Base-by-base conservation (phyloP, 768 basidiomycete species). In the Mycena filopes region DNA sequence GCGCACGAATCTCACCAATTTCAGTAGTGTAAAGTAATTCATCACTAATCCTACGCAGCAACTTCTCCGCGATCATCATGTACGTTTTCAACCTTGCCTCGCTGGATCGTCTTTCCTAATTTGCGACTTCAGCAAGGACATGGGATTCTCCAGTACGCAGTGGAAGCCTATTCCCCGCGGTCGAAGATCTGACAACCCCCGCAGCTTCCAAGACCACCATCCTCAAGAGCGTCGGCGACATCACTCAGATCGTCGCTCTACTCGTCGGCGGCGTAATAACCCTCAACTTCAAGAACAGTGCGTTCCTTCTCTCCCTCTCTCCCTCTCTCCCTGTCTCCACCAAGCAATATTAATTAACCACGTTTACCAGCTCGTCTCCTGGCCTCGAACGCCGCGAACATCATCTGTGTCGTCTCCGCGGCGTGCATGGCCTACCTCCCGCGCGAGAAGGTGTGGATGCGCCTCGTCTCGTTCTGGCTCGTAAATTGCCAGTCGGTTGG, bases 391-490 rank as follows among this genome's bases (percentile, higher is more conserved):
- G n/a, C 26, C 23, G 70, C 70, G 18, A 71, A 71, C 49, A 66
- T 69, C 31, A 71, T 69, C 42, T 71, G 70, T 49, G 67, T 68
- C 47, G 68, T 69, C 23, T 40, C 68, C 1, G 70, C 70, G 5
- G 70, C 67, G 3, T 60, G 56, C 40, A 71, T 68, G 64, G 70
- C 67, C 23, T 71, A 71, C 54, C 70, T 71, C 48, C 70, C 70
- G 31, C 61, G 67, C 11, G 55, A 65, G n/a, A 43, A 54, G 12
- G 67, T 68, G 23, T 71, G 70, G 70, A 31, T 33, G 53, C 55
- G 70, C n/a, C 54, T 71, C 4, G 70, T 71, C 7, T 61, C 67
- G 38, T 71, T 71, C 50, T 71, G 70, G 70, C 55, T 71, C 13
- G 64, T 66, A 20, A 69, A 71, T 45, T 71, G 67, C 40, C 70